phyloP scores from a whole-genome alignment of 225 moss, liverwort and hornwort species.

The Takakia lepidozioides region DNA sequence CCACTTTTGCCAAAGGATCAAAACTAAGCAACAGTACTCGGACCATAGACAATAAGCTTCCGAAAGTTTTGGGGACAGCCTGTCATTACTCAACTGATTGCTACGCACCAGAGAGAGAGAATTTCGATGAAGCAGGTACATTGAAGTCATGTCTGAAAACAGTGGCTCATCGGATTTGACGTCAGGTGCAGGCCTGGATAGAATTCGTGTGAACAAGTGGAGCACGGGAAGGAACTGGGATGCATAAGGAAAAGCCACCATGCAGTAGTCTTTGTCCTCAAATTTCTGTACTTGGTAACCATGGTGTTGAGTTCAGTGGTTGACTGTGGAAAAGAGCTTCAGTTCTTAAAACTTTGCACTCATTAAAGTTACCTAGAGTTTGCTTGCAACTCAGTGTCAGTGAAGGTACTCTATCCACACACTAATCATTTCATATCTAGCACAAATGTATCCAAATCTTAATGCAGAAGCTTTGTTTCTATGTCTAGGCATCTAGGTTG shows the following conservation, averaged over 20 bases:
- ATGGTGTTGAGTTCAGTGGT: no score
- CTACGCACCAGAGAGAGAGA: constrained; percentile 27
- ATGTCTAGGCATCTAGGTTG: no score
- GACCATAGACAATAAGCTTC: neutral
- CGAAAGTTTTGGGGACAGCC: neutral
- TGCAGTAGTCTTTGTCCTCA: constrained; percentile 40
- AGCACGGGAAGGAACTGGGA: constrained; percentile 35
- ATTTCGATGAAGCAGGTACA: constrained; percentile 40
- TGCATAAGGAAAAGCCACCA: constrained; percentile 34
- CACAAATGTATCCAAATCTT: no score
- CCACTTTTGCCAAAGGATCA: neutral
- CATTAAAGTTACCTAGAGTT: no score
- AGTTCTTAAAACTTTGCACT: no score
- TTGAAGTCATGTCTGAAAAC: constrained; percentile 27
- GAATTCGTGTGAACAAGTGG: constrained; percentile 32
- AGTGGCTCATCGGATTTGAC: constrained; percentile 18
- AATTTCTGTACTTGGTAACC: no score
- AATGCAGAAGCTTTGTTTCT: no score
- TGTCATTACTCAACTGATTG: no score
- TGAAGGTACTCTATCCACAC: no score
- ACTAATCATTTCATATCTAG: no score
- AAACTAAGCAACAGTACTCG: neutral
- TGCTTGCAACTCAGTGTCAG: no score
- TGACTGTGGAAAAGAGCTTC: no score
- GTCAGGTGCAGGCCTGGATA: constrained; percentile 13